phyloP scores from a whole-genome alignment of 1,284 basidiomycete genomes.

The Mycocalia duriaeana region DNA sequence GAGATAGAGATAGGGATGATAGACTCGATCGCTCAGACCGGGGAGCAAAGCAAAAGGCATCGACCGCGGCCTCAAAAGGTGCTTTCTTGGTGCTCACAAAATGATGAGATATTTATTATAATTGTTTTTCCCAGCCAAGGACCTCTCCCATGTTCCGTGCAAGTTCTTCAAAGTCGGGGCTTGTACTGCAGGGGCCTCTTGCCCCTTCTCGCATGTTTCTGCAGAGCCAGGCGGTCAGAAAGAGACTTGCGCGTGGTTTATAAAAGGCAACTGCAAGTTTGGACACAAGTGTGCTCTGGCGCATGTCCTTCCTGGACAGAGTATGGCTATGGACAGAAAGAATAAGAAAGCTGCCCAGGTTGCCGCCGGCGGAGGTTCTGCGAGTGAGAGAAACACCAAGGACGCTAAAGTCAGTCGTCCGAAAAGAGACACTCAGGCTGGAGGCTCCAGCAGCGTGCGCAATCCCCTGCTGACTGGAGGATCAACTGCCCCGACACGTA shows the following conservation, averaged over 20 bases:
- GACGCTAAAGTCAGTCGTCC: slow-evolving; percentile 33
- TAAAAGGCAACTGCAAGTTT: slow-evolving; percentile 96
- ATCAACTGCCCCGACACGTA: slow-evolving; percentile 36
- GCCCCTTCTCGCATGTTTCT: slow-evolving; percentile 84
- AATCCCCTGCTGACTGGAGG: slow-evolving; percentile 45
- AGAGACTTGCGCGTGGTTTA: slow-evolving; percentile 92
- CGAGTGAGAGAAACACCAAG: slow-evolving; percentile 31
- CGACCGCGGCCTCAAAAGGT: slow-evolving; percentile 31
- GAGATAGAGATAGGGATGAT: slow-evolving; percentile 24
- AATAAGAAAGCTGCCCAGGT: slow-evolving; percentile 95
- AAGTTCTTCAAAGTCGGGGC: slow-evolving; percentile 95
- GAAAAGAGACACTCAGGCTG: slow-evolving; percentile 32
- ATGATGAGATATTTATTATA: neutral
- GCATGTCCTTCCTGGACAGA: slow-evolving; percentile 91
- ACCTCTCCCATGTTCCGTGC: slow-evolving; percentile 95
- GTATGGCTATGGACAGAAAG: slow-evolving; percentile 93
- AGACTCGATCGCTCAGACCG: slow-evolving; percentile 23
- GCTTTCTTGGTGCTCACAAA: neutral
- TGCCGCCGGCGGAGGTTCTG: slow-evolving; percentile 47
- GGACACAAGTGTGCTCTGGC: slow-evolving; percentile 95
- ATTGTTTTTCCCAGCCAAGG: slow-evolving; percentile 54
- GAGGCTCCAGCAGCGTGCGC: slow-evolving; percentile 21
- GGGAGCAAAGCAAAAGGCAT: slow-evolving; percentile 26
- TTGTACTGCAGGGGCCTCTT: slow-evolving; percentile 92
- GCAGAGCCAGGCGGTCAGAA: slow-evolving; percentile 77